Evolutionary conservation across 2,329 filamentous ascomycete species (phyloP).

Genomic region (Tolypocladium tundrense): DNA sequence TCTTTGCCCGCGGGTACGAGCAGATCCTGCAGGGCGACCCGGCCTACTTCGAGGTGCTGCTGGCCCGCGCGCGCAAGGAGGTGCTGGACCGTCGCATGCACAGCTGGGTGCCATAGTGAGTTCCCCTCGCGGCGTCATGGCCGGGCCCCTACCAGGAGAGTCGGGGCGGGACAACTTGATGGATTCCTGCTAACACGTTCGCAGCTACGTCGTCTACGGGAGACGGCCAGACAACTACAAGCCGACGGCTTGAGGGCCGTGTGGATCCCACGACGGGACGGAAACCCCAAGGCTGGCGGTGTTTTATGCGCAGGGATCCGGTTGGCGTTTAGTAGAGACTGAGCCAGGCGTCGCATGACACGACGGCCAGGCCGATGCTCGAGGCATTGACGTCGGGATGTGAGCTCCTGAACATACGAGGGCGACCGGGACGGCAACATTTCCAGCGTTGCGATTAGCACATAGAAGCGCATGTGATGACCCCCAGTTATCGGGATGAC

Average conservation of each 20-base stretch:
- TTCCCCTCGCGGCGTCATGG: no score
- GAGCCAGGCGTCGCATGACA: not conserved
- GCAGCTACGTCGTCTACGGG: not conserved
- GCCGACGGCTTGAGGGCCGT: not conserved
- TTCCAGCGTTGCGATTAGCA: not conserved
- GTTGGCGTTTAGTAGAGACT: not conserved
- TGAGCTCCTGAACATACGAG: not conserved
- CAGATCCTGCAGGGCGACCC: conserved; percentile 12
- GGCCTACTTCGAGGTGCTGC: conserved; percentile 10
- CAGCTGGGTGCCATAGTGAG: conserved; percentile 14
- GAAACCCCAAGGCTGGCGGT: not conserved
- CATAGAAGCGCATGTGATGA: not conserved
- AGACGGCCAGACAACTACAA: not conserved
- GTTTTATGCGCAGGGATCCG: not conserved
- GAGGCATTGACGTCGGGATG: not conserved
- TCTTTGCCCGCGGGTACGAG: conserved; percentile 12
- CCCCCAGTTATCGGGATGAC: not conserved
- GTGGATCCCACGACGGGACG: not conserved
- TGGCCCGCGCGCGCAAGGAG: conserved; percentile 10
- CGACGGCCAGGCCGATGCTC: not conserved
- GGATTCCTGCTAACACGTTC: not conserved
- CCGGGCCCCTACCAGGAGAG: no score
- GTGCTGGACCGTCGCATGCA: conserved; percentile 12
- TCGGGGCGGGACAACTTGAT: no score
- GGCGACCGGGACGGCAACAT: not conserved